phyloP scores from a whole-genome alignment of 1,284 basidiomycete genomes.

The Malassezia brasiliensis region DNA sequence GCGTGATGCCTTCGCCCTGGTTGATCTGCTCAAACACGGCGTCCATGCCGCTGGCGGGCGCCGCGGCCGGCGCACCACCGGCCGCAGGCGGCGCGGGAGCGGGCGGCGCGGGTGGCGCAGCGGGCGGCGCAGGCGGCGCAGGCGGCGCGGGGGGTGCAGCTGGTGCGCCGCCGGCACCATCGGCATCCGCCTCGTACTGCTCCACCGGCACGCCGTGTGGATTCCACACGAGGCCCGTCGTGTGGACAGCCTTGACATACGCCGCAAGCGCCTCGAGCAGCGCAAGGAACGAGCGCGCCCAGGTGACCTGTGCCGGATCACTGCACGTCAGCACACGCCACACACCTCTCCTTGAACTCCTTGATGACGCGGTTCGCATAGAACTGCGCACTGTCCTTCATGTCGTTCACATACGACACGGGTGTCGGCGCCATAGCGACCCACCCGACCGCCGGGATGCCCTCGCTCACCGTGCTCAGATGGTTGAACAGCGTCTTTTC shows the following conservation, averaged over 20 bases:
- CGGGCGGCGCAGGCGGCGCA: slow-evolving; percentile 48
- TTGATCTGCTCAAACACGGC: slow-evolving; percentile 91
- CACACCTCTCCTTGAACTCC: slow-evolving; percentile 72
- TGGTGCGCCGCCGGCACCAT: slow-evolving; percentile 11
- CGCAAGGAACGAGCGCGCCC: slow-evolving; percentile 66
- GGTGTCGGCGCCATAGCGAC: slow-evolving; percentile 72
- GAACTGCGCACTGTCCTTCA: slow-evolving; percentile 79
- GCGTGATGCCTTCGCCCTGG: slow-evolving; percentile 78
- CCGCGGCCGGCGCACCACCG: slow-evolving; percentile 50
- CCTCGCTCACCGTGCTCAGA: slow-evolving; percentile 70
- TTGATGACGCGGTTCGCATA: slow-evolving; percentile 86
- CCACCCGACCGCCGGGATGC: slow-evolving; percentile 81
- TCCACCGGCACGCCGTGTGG: slow-evolving; percentile 49
- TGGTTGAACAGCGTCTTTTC: slow-evolving; percentile 76
- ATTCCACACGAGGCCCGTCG: slow-evolving; percentile 84
- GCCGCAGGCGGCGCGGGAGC: slow-evolving; percentile 51
- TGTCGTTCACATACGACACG: slow-evolving; percentile 68
- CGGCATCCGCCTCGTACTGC: slow-evolving; percentile 8
- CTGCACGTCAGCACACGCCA: neutral
- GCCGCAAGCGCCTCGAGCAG: slow-evolving; percentile 69
- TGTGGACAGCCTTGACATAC: slow-evolving; percentile 78
- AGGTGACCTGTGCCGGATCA: slow-evolving; percentile 77
- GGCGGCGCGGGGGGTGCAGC: slow-evolving; percentile 49
- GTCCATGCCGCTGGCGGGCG: slow-evolving; percentile 56
- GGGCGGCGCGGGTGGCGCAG: slow-evolving; percentile 47